Base-by-base conservation (phyloP, 1,284 basidiomycete species). In the Papiliotrema flavescens region DNA sequence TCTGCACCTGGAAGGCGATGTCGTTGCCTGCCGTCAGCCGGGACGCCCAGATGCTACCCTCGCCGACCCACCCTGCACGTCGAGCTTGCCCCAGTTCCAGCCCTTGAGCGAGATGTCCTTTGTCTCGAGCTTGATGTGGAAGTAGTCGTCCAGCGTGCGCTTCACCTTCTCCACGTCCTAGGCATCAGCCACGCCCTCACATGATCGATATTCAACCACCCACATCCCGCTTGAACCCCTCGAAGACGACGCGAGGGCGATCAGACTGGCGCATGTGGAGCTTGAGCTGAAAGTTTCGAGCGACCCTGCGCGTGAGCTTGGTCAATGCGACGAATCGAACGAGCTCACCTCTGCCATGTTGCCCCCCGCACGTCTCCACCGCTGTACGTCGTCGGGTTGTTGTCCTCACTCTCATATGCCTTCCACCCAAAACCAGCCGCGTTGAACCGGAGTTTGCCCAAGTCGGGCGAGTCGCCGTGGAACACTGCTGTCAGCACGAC, bases 51-150 rank as follows among this genome's bases (percentile, higher is more conserved):
- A 40, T 23, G 39, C 11, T n/a, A 37, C 28, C 24, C 20, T 14
- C 20, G 51, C 19, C 6, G 23, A 73, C 82, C 60, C 62, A 90
- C 93, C 89, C 81, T 91, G 89, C 62, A 98, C 92, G 69, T 95
- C 90, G 2, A 90, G 90, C 39, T 88, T 84, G 17, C 96, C 96
- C 96, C 96, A 99, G 74, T 99, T 98, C 93, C 93, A 98, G 1
- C 96, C 96, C 71, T 92, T 91, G 70, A 94, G 84, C 8, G 89
- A 88, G 19, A 87, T 81, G 66, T 99, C 96, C 71, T 85, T 86
- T 13, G 83, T 83, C 71, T 98, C 95, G 26, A 98, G 80, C 7
- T 87, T 84, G 59, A 94, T 80, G 55, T 83, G 84, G 79, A 93
- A 98, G 76, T 90, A 84, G 63, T 88, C 87, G 73, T 90, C 91